A percentile compares a stretch with the other conserved stretches of the same genome.
Conservation (phyloP, 2,329 filamentous ascomycete genomes). For the Diaporthe caulivora region DNA sequence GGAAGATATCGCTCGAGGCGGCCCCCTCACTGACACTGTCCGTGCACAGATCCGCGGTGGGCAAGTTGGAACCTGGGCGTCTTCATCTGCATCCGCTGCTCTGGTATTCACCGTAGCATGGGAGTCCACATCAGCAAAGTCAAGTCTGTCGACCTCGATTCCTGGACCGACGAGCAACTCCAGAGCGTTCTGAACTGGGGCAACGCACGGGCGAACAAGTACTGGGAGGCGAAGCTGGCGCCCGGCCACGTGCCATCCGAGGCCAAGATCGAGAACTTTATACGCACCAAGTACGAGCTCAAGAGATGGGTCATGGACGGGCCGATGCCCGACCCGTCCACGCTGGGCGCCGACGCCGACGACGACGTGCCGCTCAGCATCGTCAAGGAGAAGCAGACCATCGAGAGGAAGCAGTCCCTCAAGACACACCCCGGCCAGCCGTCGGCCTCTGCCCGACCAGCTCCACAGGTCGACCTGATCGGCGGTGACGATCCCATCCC, state of each 20-base stretch:
- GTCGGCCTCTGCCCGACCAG: slow-evolving; percentile 43
- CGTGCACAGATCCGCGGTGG: slow-evolving; percentile 89
- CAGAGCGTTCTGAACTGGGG: slow-evolving; percentile 96
- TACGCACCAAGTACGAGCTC: slow-evolving; percentile 97
- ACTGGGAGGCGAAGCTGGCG: slow-evolving; percentile 97
- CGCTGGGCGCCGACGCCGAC: slow-evolving; percentile 85
- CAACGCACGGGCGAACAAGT: slow-evolving; percentile 96
- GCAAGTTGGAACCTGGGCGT: slow-evolving; percentile 98
- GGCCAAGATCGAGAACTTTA: slow-evolving; percentile 99
- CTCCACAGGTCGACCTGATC: slow-evolving; percentile 81
- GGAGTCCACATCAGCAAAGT: slow-evolving; percentile 98
- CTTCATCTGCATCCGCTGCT: slow-evolving; percentile 98
- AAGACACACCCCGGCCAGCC: slow-evolving; percentile 70
- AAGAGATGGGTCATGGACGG: slow-evolving; percentile 99
- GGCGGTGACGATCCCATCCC: slow-evolving; percentile 78
- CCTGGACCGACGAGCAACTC: slow-evolving; percentile 98
- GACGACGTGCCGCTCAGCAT: slow-evolving; percentile 79
- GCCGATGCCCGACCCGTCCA: slow-evolving; percentile 90
- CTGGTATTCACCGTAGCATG: slow-evolving; percentile 98
- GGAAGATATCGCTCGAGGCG: no score
- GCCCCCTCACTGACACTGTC: background rate
- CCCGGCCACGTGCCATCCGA: slow-evolving; percentile 93
- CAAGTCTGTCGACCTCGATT: slow-evolving; percentile 97
- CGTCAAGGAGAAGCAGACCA: slow-evolving; percentile 75
- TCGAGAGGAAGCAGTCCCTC: slow-evolving; percentile 69